Base-by-base conservation (phyloP, 2,329 filamentous ascomycete genomes). In the Triangularia setosa region DNA sequence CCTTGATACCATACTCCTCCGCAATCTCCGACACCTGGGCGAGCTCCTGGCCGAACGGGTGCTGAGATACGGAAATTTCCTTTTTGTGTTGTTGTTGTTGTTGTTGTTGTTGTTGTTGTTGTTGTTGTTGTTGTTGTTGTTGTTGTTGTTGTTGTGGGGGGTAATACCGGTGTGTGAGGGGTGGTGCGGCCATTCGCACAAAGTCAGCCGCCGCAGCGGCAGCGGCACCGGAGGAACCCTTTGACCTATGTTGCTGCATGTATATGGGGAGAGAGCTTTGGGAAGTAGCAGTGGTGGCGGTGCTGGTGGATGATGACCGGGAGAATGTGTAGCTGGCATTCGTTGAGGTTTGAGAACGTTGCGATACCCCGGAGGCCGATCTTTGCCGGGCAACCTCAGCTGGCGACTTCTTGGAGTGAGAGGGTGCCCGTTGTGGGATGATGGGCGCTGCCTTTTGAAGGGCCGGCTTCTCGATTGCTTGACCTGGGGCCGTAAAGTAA, bases 11-110 rank as follows among this genome's bases (percentile, higher is more conserved):
- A 70, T 92, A 94, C 77, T 97, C 93, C 78, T 98, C 95, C 0
- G 90, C 94, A 16, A 97, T 85, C 77, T 98, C 95, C 61, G 93
- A 92, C 24, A 98, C 91, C 77, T 98, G 90, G 63, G 92, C 92
- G 61, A 98, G 81, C 77, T 99, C 95, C 59, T 90, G 88, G 61
- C 92, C 92, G 72, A 98, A 98, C 0, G 94, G 94, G 75, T 95
- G 87, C 55, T 95, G 87, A 44, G 77, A 71, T 27, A 80, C 76
- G 9, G 73, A 73, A 64, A 75, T 73, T 60, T 73, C 75, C 72
- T 73, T 78, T 60, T 67, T 69, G 65, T 80, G 80, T 62, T 78
- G 77, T 73, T 71, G 76, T 69, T 73, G 68, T 27, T 76, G 58
- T 5, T 64, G 64, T 28, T 25, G 52, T 24, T 33, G 30, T 73